Evolutionary conservation across 345 rosid genomes (phyloP).

Genomic region (Gossypium herbaceum): DNA sequence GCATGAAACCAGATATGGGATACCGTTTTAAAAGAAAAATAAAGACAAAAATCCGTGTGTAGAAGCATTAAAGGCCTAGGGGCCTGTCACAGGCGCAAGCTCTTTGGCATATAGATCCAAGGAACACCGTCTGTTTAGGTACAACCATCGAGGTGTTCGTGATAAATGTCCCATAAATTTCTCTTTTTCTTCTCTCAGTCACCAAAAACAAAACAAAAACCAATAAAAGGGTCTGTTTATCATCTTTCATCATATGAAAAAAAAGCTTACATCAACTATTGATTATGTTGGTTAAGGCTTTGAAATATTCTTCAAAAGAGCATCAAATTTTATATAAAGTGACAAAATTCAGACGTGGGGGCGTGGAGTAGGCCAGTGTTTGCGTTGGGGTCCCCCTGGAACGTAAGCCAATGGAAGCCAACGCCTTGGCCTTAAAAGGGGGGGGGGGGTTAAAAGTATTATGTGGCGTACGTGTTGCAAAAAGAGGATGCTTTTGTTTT

Average conservation of each 20-base stretch:
- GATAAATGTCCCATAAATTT: slow-evolving; percentile 10
- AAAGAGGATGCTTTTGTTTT: slow-evolving; percentile 7
- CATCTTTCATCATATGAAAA: neutral
- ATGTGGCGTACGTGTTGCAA: neutral
- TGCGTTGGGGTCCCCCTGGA: neutral
- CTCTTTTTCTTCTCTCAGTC: neutral
- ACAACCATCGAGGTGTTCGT: slow-evolving; percentile 2
- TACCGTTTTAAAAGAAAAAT: neutral
- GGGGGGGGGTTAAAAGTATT: neutral
- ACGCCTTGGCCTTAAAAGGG: neutral
- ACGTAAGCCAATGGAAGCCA: slow-evolving; percentile 6
- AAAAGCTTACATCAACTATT: neutral
- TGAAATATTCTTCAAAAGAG: neutral
- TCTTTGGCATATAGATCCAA: slow-evolving; percentile 1
- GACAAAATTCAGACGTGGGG: neutral
- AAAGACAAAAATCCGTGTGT: neutral
- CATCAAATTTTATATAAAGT: neutral
- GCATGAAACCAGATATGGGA: neutral
- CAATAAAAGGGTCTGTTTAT: neutral
- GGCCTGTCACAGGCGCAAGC: neutral
- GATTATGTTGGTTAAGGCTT: neutral
- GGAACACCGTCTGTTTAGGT: neutral
- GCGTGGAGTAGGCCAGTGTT: neutral
- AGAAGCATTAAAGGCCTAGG: neutral
- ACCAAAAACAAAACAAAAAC: neutral